phyloP scores from a whole-genome alignment of 1,284 basidiomycete species.

The Ceratobasidium sp. region DNA sequence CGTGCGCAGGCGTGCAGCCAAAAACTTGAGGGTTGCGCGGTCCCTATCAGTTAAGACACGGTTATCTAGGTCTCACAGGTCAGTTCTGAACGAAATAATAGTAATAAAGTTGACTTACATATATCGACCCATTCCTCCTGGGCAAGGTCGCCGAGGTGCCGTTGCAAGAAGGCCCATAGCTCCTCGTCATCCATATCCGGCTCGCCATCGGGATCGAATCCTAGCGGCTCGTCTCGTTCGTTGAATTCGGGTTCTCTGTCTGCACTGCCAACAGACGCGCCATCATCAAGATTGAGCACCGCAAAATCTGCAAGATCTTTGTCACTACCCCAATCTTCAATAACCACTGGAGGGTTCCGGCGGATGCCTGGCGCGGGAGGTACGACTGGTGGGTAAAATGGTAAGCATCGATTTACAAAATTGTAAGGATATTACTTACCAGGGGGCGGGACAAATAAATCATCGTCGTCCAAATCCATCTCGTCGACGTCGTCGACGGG shows the following conservation, averaged over 20 bases:
- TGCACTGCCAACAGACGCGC: neutral
- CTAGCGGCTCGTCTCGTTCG: neutral
- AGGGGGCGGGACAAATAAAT: neutral
- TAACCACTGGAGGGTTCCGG: neutral
- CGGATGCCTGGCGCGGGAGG: neutral
- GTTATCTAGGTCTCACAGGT: too few species aligned
- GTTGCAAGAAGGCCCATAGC: neutral
- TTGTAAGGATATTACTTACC: neutral
- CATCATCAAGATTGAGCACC: neutral
- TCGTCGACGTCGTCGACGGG: neutral
- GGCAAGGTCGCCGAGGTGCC: neutral
- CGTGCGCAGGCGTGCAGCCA: slow-evolving; percentile 12
- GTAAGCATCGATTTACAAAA: neutral
- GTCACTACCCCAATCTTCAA: neutral
- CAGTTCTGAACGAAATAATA: too few species aligned
- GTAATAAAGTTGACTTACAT: too few species aligned
- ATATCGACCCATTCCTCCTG: slow-evolving; percentile 31
- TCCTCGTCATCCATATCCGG: slow-evolving; percentile 13
- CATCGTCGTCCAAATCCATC: slow-evolving; percentile 3
- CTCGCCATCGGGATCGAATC: neutral
- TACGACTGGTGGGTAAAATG: neutral
- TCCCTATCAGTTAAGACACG: neutral
- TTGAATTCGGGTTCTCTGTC: neutral
- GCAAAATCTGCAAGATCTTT: neutral
- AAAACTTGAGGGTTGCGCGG: neutral